Base-by-base conservation (phyloP, 148 eudicot genomes). In the Linanthus parryae region DNA sequence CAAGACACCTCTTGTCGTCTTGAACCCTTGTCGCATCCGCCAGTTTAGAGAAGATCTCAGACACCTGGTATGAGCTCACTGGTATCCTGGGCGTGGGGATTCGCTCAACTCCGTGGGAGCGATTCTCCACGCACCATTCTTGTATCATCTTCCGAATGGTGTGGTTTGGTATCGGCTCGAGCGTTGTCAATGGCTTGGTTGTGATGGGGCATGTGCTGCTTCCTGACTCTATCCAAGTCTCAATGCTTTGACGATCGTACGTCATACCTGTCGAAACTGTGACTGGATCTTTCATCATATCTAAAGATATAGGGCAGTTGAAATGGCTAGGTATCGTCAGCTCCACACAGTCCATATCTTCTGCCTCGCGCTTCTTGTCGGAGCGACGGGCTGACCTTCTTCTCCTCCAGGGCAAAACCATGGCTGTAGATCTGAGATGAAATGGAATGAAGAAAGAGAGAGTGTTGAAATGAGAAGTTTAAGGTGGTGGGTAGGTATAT, bases 241-340 rank as follows among this genome's bases (percentile, higher is more conserved):
- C 79, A 15, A 74, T 70, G 41, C 57, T 65, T 11, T 52, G 64
- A 1, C 79, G 63, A 10, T 74, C 79, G 30, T 74, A 74, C 0
- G 79, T 65, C 20, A 69, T 74, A n/a, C 79, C 79, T n/a, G 71
- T 74, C 1, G 79, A 74, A 20, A 74, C 36, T 2, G 79, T 69
- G n/a, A 74, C 79, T 3, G 79, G 79, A 58, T 74, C 74, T 31
- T 61, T 65, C 79, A 74, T 69, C 54, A 74, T 18, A 27, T 69
- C 79, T 5, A 69, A 40, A 0, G 79, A 74, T 14, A 74, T 74
- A 8, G 79, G 79, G 25, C 79, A 74, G 29, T 65, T 57, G 38
- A 61, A 74, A 61, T 65, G 54, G 25, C 10, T 55, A 0, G 79
- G 79, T n/a, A 65, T 61, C 6, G 41, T 31, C 35, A 74, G 16